Evolutionary conservation across 495 filamentous ascomycete species (phyloP).

Genomic region (Penicillium cosmopolitanum): DNA sequence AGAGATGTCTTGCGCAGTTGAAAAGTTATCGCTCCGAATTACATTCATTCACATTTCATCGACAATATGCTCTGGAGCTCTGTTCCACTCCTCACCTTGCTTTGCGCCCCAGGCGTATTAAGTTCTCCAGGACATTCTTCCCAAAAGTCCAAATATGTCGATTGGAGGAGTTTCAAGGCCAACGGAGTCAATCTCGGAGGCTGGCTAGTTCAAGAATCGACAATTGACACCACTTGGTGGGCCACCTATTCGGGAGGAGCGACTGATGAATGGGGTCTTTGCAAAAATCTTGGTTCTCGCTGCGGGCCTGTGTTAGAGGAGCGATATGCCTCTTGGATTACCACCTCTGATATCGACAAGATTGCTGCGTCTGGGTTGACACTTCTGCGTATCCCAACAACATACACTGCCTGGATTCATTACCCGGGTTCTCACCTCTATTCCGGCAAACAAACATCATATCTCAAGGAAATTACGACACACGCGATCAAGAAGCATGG

Average conservation of each 20-base stretch:
- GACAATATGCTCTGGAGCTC: conserved; percentile 2
- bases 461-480: conserved; percentile 27
- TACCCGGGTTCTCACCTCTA: conserved; percentile 35
- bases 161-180: conserved; percentile 14
- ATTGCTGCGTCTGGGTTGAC: conserved; percentile 27
- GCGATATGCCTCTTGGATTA: conserved; percentile 37
- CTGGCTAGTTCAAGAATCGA: conserved; percentile 41
- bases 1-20: too few species aligned
- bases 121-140: background rate
- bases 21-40: background rate
- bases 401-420: conserved; percentile 26
- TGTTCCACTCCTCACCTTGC: background rate
- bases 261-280: conserved; percentile 38
- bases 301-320: conserved; percentile 31
- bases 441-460: conserved; percentile 28
- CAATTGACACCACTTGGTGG: conserved; percentile 36
- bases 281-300: conserved; percentile 25
- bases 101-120: background rate
- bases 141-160: background rate
- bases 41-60: background rate
- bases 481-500: conserved; percentile 31
- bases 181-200: conserved; percentile 35
- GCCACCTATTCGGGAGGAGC: conserved; percentile 23
- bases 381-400: conserved; percentile 37
- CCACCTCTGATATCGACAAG: conserved; percentile 31